Evolutionary conservation across 495 filamentous ascomycete species (phyloP).

Genomic region (Delitschia confertaspora): DNA sequence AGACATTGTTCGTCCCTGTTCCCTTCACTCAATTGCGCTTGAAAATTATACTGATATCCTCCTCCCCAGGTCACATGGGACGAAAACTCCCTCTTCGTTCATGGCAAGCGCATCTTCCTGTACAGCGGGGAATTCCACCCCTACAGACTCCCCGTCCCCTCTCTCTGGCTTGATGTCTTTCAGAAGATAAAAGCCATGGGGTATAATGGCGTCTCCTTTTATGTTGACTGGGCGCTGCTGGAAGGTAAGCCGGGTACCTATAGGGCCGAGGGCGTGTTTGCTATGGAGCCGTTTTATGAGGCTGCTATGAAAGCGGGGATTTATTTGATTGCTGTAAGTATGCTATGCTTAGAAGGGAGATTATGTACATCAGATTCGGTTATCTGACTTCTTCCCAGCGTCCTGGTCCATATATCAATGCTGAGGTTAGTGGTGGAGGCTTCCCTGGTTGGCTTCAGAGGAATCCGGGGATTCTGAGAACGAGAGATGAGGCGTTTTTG

Average conservation of each 20-base stretch:
- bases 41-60: background rate
- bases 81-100: conserved; percentile 61
- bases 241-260: conserved; percentile 66
- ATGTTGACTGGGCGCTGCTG: conserved; percentile 69
- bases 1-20: conserved; percentile 34
- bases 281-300: conserved; percentile 60
- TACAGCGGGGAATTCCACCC: conserved; percentile 70
- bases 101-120: conserved; percentile 61
- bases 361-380: background rate
- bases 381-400: no score
- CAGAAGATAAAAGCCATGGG: conserved; percentile 72
- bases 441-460: conserved; percentile 61
- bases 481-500: conserved; percentile 50
- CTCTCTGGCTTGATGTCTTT: conserved; percentile 65
- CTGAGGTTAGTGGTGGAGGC: conserved; percentile 54
- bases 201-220: conserved; percentile 69
- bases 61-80: conserved; percentile 58
- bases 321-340: conserved; percentile 52
- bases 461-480: conserved; percentile 52
- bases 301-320: conserved; percentile 60
- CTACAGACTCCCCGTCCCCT: conserved; percentile 63
- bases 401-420: conserved; percentile 64
- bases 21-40: background rate
- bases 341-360: background rate
- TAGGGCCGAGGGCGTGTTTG: conserved; percentile 60